A percentile compares a stretch with the other conserved stretches of the same genome.
These are phyloP conservation scores for Fibroporia radiculosa DNA, from an alignment of 768 basidiomycete genomes.

Conservation along the genomic window DNA sequence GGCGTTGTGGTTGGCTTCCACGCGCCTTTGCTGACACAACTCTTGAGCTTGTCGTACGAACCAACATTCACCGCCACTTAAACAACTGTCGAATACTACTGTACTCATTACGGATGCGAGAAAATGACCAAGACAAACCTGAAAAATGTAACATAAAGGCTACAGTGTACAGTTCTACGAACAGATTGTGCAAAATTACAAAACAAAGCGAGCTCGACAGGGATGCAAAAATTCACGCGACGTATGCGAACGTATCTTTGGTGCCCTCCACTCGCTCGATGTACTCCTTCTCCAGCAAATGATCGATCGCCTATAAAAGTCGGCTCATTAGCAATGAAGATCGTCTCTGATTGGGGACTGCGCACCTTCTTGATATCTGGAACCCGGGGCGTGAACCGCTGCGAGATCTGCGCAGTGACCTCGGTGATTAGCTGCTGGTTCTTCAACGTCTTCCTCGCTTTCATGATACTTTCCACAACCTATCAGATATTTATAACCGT, in stretches of 20 bases:
- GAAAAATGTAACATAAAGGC: not conserved
- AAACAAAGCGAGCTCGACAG: slow-evolving; percentile 4
- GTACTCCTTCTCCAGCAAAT: slow-evolving; percentile 93
- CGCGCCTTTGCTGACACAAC: no score
- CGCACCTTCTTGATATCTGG: slow-evolving; percentile 92
- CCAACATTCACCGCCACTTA: no score
- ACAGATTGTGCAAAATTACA: not conserved
- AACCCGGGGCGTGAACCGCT: slow-evolving; percentile 87
- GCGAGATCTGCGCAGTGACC: slow-evolving; percentile 82
- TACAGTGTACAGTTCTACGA: slow-evolving; percentile 6
- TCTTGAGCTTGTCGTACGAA: no score
- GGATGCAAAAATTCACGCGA: slow-evolving; percentile 37
- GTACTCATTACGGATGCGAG: no score
- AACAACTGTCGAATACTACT: no score
- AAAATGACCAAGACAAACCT: not conserved
- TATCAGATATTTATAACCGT: not conserved
- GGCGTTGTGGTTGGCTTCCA: no score
- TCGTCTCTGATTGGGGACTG: not conserved
- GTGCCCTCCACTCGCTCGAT: slow-evolving; percentile 89
- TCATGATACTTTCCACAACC: slow-evolving; percentile 68
- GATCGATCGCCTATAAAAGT: slow-evolving; percentile 71
- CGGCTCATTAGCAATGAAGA: not conserved
- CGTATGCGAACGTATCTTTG: slow-evolving; percentile 82
- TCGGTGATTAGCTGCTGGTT: slow-evolving; percentile 86
- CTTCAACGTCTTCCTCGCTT: slow-evolving; percentile 92